Conservation (phyloP, 73 alveolate species). For the Paramecium biaurelia region DNA sequence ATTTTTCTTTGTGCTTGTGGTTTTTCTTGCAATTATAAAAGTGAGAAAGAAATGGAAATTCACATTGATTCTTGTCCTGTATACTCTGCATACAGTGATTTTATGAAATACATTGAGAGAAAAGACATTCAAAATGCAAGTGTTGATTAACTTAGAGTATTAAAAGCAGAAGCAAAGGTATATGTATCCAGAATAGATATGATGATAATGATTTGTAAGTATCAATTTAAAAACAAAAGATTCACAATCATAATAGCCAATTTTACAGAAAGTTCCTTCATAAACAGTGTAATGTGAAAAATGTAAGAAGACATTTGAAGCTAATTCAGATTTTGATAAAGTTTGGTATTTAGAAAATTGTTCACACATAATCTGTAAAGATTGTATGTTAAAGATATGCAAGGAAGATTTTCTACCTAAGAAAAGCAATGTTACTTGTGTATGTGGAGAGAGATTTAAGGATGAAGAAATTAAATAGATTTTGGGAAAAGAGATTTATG, state of each 20-base stretch:
- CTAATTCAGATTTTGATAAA: background rate
- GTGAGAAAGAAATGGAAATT: background rate
- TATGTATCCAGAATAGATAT: background rate
- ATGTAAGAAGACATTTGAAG: background rate
- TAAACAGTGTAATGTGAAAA: background rate
- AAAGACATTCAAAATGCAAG: background rate
- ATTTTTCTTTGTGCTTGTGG: background rate
- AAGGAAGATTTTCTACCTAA: background rate
- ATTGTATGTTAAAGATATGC: background rate
- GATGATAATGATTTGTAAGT: background rate
- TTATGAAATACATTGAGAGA: background rate
- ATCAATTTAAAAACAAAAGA: background rate
- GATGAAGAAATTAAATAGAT: background rate
- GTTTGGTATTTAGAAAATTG: slow-evolving; percentile 45
- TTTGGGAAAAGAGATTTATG: background rate
- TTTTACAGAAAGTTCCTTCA: background rate
- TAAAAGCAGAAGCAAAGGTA: background rate
- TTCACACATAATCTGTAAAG: slow-evolving; percentile 12
- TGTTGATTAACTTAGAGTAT: background rate
- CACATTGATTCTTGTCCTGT: background rate
- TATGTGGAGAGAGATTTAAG: background rate
- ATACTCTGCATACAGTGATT: background rate
- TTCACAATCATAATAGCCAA: background rate
- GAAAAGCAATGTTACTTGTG: background rate
- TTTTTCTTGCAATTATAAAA: background rate